A percentile compares a stretch with the other conserved stretches of the same genome.
These are phyloP conservation scores for Acacia acuminata DNA, from an alignment of 306 rosid species.

Conservation along the genomic window DNA sequence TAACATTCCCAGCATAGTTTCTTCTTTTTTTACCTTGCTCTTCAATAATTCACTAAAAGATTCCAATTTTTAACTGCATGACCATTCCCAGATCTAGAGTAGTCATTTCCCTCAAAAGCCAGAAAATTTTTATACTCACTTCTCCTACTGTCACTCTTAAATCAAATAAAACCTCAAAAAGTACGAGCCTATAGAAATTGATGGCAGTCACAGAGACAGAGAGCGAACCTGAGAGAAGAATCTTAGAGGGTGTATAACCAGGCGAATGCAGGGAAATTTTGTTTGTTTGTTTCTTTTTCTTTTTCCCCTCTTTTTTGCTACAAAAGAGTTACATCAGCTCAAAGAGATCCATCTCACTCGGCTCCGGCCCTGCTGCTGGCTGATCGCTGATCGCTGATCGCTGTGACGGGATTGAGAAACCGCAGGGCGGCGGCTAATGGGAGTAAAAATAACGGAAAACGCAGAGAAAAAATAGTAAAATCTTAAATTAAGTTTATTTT, in stretches of 20 bases:
- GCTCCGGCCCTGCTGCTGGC: too few species aligned
- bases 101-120: neutral
- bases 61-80: neutral
- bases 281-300: too few species aligned
- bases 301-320: too few species aligned
- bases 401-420: too few species aligned
- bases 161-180: neutral
- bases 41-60: neutral
- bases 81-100: neutral
- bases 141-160: neutral
- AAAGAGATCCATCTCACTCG: too few species aligned
- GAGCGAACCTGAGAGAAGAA: conserved; percentile 15
- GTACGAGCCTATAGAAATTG: neutral
- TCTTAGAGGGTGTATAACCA: neutral
- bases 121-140: neutral
- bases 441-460: too few species aligned
- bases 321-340: too few species aligned
- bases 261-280: neutral
- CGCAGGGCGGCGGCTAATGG: too few species aligned
- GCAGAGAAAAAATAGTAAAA: too few species aligned
- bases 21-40: neutral
- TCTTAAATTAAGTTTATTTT: too few species aligned
- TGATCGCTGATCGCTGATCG: too few species aligned
- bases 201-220: neutral
- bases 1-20: neutral